A percentile compares a stretch with the other conserved stretches of the same genome.
Evolutionary conservation across 345 rosid genomes (phyloP).

Genomic region (Corymbia maculata): DNA sequence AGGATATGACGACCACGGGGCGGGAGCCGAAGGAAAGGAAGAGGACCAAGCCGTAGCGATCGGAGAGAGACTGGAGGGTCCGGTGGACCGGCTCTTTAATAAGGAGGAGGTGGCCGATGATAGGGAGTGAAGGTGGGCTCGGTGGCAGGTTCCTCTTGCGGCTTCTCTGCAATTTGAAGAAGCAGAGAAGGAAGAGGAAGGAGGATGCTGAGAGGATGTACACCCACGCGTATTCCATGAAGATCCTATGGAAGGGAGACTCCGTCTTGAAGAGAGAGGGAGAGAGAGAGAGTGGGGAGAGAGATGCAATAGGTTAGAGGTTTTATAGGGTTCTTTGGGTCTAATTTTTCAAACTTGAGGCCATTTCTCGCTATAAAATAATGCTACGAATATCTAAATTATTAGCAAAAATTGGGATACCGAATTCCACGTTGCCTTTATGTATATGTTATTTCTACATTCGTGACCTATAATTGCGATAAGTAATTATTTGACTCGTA

Average conservation of each 20-base stretch:
- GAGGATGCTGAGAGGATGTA: background rate
- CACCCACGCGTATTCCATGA: background rate
- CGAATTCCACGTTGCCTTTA: too few species aligned
- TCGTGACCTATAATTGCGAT: too few species aligned
- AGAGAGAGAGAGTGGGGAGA: background rate
- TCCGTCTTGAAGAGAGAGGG: background rate
- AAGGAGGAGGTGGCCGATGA: conserved; percentile 17
- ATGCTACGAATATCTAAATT: too few species aligned
- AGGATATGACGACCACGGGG: conserved; percentile 7
- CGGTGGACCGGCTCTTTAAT: conserved; percentile 13
- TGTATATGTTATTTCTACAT: too few species aligned
- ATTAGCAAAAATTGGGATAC: too few species aligned
- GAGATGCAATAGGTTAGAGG: background rate
- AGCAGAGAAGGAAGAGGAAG: background rate
- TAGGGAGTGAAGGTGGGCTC: conserved; percentile 8
- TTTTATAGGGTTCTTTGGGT: too few species aligned
- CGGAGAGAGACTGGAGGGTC: conserved; percentile 2
- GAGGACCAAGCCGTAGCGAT: conserved; percentile 1
- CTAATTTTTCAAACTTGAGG: background rate
- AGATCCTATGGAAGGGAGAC: background rate
- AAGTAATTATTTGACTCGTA: too few species aligned
- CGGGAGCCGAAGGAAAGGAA: conserved; percentile 10
- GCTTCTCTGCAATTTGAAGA: background rate
- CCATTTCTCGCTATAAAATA: background rate
- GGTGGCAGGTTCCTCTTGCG: background rate